Evolutionary conservation across 352 stramenopile genomes (phyloP).

Genomic region (Globisporangium recalcitrans): DNA sequence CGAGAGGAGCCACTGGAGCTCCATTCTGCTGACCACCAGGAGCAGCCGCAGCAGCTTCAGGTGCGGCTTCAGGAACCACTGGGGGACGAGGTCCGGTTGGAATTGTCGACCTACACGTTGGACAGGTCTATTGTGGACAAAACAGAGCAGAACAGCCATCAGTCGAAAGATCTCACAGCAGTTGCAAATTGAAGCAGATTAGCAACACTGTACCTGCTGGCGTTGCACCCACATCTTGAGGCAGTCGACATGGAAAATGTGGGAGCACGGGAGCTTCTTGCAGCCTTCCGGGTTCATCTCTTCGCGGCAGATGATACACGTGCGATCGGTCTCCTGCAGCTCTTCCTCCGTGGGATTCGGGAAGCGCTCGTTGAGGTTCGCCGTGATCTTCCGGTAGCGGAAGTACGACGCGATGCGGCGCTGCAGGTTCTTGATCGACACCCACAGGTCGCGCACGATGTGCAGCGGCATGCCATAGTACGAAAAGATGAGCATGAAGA

Average conservation of each 20-base stretch:
- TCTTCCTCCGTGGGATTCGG: slow-evolving; percentile 92
- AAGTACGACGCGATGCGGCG: slow-evolving; percentile 82
- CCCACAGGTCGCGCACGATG: slow-evolving; percentile 96
- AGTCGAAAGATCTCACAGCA: background rate
- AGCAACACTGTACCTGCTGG: slow-evolving; percentile 78
- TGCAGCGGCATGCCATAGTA: slow-evolving; percentile 98
- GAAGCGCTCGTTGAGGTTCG: slow-evolving; percentile 96
- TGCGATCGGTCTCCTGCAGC: slow-evolving; percentile 88
- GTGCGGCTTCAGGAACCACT: slow-evolving; percentile 29
- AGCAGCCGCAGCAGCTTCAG: slow-evolving; percentile 18
- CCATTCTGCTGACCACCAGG: slow-evolving; percentile 15
- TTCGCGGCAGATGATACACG: slow-evolving; percentile 97
- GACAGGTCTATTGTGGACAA: slow-evolving; percentile 85
- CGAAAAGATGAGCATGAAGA: slow-evolving; percentile 97
- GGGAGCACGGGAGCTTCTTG: slow-evolving; percentile 96
- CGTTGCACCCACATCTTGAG: slow-evolving; percentile 98
- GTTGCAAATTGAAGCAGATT: background rate
- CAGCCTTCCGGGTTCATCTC: slow-evolving; percentile 85
- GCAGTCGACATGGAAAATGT: slow-evolving; percentile 97
- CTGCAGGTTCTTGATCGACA: slow-evolving; percentile 87
- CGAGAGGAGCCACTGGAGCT: slow-evolving; percentile 7
- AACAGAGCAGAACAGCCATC: background rate
- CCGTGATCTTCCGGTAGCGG: slow-evolving; percentile 93
- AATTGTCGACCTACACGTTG: slow-evolving; percentile 96
- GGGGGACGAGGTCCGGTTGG: slow-evolving; percentile 52